Evolutionary conservation across 1,139 yeast genomes (phyloP).

Genomic region (Taphrina betulina): DNA sequence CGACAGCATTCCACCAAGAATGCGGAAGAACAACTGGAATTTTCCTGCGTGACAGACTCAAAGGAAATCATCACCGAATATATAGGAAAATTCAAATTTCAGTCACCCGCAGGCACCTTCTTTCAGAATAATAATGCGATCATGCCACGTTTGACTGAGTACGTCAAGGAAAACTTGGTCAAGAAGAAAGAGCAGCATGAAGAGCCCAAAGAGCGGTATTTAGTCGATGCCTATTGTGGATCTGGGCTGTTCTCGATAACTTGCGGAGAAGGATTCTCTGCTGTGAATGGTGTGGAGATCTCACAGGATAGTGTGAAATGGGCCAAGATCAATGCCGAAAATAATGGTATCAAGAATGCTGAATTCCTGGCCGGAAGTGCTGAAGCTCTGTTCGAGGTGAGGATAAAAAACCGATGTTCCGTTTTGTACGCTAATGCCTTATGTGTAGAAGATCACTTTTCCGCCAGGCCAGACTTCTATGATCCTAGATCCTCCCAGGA

Average conservation of each 20-base stretch:
- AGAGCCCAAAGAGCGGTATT: slow-evolving; percentile 48
- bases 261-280: slow-evolving; percentile 72
- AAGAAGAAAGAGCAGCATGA: not conserved
- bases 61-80: slow-evolving; percentile 79
- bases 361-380: slow-evolving; percentile 89
- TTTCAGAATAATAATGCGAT: slow-evolving; percentile 95
- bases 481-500: slow-evolving; percentile 93
- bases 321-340: slow-evolving; percentile 76
- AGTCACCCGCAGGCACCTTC: slow-evolving; percentile 80
- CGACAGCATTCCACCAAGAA: slow-evolving; percentile 66
- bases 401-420: too few species aligned
- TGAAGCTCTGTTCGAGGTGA: slow-evolving; percentile 81
- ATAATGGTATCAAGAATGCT: slow-evolving; percentile 73
- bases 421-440: too few species aligned
- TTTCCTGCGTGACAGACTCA: slow-evolving; percentile 55
- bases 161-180: slow-evolving; percentile 67
- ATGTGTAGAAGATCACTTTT: slow-evolving; percentile 54
- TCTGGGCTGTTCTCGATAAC: slow-evolving; percentile 90
- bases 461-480: slow-evolving; percentile 74
- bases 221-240: slow-evolving; percentile 97
- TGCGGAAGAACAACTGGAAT: slow-evolving; percentile 34
- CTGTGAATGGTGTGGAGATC: slow-evolving; percentile 90
- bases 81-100: slow-evolving; percentile 67
- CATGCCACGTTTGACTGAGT: slow-evolving; percentile 73
- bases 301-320: slow-evolving; percentile 87